Evolutionary conservation across 768 basidiomycete genomes (phyloP).

Genomic region (Russula sp.): DNA sequence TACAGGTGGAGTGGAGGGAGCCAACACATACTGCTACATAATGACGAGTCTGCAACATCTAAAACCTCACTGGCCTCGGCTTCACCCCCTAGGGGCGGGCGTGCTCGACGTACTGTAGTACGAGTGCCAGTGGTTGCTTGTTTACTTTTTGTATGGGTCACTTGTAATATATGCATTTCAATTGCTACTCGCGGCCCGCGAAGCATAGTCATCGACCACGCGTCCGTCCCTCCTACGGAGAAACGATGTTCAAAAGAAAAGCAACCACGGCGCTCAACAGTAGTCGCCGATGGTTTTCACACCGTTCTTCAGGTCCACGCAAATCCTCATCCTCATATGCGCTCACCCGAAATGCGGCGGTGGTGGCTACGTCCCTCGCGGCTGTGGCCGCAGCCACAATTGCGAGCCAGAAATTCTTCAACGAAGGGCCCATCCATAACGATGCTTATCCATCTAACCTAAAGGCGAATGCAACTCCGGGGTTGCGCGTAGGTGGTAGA

Average conservation of each 20-base stretch:
- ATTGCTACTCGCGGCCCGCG: not conserved
- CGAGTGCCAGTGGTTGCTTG: not conserved
- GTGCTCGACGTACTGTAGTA: not conserved
- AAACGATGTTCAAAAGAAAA: constrained; percentile 21
- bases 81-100: not conserved
- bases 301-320: constrained; percentile 1
- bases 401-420: constrained; percentile 18
- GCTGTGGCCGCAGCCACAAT: constrained; percentile 11
- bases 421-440: constrained; percentile 35
- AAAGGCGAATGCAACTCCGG: constrained; percentile 11
- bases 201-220: not conserved
- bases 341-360: constrained; percentile 10
- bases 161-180: not conserved
- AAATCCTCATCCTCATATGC: constrained; percentile 5
- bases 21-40: not conserved
- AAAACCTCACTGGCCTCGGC: not conserved
- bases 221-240: no score
- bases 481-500: constrained; percentile 34
- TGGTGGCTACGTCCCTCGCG: constrained; percentile 15
- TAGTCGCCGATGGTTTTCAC: constrained; percentile 15
- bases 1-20: constrained; percentile 20
- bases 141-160: not conserved
- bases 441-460: constrained; percentile 34
- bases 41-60: not conserved
- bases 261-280: not conserved